These are phyloP conservation scores for baker's yeast (Saccharomyces cerevisiae) DNA, from an alignment of 805 yeast species.

Conservation along the genomic window DNA sequence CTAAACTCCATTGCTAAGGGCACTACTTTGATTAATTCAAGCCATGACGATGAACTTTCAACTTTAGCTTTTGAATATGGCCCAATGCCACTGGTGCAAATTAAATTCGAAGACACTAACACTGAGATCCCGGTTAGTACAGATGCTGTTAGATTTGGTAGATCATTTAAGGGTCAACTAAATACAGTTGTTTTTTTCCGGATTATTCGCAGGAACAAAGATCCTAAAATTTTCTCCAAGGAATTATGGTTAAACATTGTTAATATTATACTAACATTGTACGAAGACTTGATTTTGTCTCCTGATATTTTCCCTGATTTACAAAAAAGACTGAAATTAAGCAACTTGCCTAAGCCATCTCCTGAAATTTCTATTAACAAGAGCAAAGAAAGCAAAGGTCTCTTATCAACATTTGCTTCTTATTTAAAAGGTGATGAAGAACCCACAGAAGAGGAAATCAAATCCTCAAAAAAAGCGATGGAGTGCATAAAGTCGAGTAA, in stretches of 20 bases:
- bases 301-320: conserved; percentile 60
- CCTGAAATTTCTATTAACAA: conserved; percentile 62
- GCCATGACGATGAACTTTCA: conserved; percentile 3
- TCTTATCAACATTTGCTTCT: conserved; percentile 87
- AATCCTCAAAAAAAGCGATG: conserved; percentile 69
- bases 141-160: conserved; percentile 73
- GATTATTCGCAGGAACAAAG: conserved; percentile 52
- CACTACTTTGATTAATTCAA: conserved; percentile 48
- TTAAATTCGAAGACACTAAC: conserved; percentile 44
- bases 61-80: conserved; percentile 3
- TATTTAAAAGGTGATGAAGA: conserved; percentile 92
- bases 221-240: conserved; percentile 31
- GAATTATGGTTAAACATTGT: conserved; percentile 55
- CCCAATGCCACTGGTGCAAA: conserved; percentile 33
- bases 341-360: conserved; percentile 48
- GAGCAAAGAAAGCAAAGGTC: conserved; percentile 60
- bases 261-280: conserved; percentile 53
- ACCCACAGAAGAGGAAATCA: conserved; percentile 90
- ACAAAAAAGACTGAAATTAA: conserved; percentile 48
- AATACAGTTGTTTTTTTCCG: conserved; percentile 81
- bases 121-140: conserved; percentile 67
- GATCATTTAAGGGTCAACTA: conserved; percentile 85
- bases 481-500: conserved; percentile 75
- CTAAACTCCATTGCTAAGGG: conserved; percentile 58
- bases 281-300: conserved; percentile 61